These are phyloP conservation scores for Mortierella alpina DNA, from an alignment of 192 early-diverging fungal species.

Conservation along the genomic window DNA sequence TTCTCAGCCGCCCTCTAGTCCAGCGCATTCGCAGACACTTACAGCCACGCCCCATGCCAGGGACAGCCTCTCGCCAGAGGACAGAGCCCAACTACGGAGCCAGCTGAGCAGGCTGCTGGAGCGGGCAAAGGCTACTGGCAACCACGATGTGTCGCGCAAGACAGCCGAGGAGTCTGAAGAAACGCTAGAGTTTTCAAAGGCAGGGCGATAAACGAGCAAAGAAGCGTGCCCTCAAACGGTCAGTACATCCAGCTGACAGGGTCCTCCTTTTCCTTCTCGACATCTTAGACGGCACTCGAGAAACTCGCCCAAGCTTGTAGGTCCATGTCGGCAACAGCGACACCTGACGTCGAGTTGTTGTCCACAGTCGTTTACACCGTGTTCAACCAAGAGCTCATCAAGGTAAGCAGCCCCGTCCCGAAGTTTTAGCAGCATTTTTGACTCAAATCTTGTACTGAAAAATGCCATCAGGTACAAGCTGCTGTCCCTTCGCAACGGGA, in stretches of 20 bases:
- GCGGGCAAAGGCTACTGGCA: slow-evolving; percentile 8
- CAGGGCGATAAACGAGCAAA: neutral
- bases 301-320: slow-evolving; percentile 18
- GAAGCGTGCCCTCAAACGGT: neutral
- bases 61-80: neutral
- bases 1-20: neutral
- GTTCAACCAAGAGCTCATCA: slow-evolving; percentile 33
- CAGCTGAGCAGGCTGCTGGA: slow-evolving; percentile 8
- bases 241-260: neutral
- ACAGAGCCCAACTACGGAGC: neutral
- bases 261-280: neutral
- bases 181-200: slow-evolving; percentile 13
- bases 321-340: neutral
- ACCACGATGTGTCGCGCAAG: neutral
- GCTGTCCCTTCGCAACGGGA: neutral
- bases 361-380: slow-evolving; percentile 21
- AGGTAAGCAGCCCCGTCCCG: slow-evolving; percentile 6
- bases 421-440: no score
- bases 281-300: slow-evolving; percentile 14
- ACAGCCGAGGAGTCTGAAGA: slow-evolving; percentile 2
- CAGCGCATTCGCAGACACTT: neutral
- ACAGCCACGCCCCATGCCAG: neutral
- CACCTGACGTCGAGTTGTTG: slow-evolving; percentile 19
- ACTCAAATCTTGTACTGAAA: no score
- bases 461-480: neutral